Evolutionary conservation across 2,329 filamentous ascomycete species (phyloP).

Genomic region (Aureobasidium sp.): DNA sequence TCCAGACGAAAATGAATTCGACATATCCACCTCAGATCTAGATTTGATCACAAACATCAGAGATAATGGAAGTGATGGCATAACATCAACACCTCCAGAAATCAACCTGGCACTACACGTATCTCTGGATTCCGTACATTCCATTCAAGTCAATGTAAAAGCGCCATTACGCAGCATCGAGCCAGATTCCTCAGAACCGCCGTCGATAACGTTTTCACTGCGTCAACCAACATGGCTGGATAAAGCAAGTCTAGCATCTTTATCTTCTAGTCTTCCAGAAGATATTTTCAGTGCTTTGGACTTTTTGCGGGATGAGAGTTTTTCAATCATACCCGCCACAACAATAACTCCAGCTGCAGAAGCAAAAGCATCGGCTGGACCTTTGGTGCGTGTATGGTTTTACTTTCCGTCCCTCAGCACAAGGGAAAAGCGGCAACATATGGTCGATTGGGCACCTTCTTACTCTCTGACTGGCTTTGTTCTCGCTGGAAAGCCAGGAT

Average conservation of each 20-base stretch:
- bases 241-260: slow-evolving; percentile 37
- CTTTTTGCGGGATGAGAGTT: slow-evolving; percentile 34
- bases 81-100: neutral
- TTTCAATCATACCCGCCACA: slow-evolving; percentile 19
- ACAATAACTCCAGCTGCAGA: neutral
- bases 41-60: neutral
- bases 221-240: slow-evolving; percentile 48
- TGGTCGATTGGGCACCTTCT: slow-evolving; percentile 46
- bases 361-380: slow-evolving; percentile 7
- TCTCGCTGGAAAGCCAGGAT: slow-evolving; percentile 53
- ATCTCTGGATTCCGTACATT: neutral
- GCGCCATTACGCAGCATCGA: slow-evolving; percentile 27
- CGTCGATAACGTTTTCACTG: slow-evolving; percentile 36
- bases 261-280: slow-evolving; percentile 25
- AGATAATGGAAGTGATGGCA: neutral
- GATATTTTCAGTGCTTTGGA: slow-evolving; percentile 42
- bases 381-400: slow-evolving; percentile 52
- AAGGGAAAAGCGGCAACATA: slow-evolving; percentile 50
- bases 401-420: slow-evolving; percentile 58
- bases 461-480: slow-evolving; percentile 54
- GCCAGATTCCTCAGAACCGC: slow-evolving; percentile 30
- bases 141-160: slow-evolving; percentile 31
- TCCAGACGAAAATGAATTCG: neutral
- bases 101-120: neutral
- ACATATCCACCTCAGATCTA: neutral